A percentile compares a stretch with the other conserved stretches of the same genome.
Evolutionary conservation across 2,329 filamentous ascomycete species (phyloP).

Genomic region (Tolypocladium tundrense): DNA sequence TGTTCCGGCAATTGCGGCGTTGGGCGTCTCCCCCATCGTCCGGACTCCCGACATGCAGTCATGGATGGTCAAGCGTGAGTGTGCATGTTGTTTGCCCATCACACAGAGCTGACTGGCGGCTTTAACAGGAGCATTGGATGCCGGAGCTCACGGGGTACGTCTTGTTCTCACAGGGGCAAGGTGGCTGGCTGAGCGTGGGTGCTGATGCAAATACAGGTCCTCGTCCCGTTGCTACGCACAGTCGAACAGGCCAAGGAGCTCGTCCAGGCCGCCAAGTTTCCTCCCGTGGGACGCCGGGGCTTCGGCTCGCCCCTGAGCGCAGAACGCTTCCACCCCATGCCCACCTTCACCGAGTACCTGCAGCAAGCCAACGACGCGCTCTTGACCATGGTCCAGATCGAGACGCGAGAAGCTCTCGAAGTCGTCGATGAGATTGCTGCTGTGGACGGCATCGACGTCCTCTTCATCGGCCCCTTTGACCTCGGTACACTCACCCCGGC

Average conservation of each 20-base stretch:
- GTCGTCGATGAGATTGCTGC: constrained; percentile 51
- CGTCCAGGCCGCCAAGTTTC: constrained; percentile 39
- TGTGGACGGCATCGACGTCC: constrained; percentile 48
- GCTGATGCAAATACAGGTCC: constrained; percentile 21
- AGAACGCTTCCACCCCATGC: constrained; percentile 30
- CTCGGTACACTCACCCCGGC: constrained; percentile 29
- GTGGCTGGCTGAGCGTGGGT: not conserved
- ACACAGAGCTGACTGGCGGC: not conserved
- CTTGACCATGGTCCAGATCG: constrained; percentile 58
- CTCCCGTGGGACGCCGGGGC: constrained; percentile 36
- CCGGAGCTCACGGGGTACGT: constrained; percentile 39
- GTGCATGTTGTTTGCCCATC: not conserved
- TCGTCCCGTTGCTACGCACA: constrained; percentile 34
- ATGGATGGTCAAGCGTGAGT: constrained; percentile 34
- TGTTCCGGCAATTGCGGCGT: constrained; percentile 38
- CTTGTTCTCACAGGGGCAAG: no score
- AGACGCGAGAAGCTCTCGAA: constrained; percentile 52
- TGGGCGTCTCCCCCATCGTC: constrained; percentile 31
- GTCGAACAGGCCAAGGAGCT: constrained; percentile 33
- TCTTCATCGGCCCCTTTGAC: constrained; percentile 59
- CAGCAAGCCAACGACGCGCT: constrained; percentile 39
- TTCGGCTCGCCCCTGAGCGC: constrained; percentile 38
- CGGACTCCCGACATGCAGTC: constrained; percentile 42
- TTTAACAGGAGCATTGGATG: constrained; percentile 33
- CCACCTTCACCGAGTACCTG: constrained; percentile 37